A percentile compares a stretch with the other conserved stretches of the same genome.
phyloP scores from a whole-genome alignment of 495 filamentous ascomycete genomes.

The Aspergillus sclerotiicarbonarius region DNA sequence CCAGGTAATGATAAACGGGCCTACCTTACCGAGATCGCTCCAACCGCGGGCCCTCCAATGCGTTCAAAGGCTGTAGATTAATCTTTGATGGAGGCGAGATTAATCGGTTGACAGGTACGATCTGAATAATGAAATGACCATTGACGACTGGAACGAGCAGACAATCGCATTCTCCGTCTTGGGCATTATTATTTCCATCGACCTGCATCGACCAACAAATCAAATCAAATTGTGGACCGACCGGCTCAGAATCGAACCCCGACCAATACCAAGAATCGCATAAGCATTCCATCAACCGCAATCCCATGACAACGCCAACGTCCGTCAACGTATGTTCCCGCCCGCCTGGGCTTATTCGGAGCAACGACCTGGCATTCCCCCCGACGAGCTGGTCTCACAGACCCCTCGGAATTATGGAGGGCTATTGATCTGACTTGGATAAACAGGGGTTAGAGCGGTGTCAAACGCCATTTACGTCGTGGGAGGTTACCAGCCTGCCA shows the following conservation, averaged over 20 bases:
- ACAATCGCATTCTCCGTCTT: not conserved
- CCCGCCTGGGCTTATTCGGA: not conserved
- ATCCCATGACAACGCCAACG: not conserved
- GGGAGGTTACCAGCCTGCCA: conserved; percentile 21
- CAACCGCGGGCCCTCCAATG: conserved; percentile 12
- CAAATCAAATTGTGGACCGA: too few relatives aligned
- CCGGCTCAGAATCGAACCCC: too few relatives aligned
- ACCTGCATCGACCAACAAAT: too few relatives aligned
- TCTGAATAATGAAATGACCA: conserved; percentile 9
- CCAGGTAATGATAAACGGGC: conserved; percentile 33
- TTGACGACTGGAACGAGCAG: not conserved
- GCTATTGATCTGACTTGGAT: not conserved
- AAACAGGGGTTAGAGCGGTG: conserved; percentile 1
- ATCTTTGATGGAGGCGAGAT: conserved; percentile 4
- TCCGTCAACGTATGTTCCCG: not conserved
- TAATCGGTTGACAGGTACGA: conserved; percentile 16
- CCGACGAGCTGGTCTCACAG: not conserved
- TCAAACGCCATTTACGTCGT: conserved; percentile 15
- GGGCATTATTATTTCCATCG: too few relatives aligned
- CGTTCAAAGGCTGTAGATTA: conserved; percentile 4
- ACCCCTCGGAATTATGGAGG: not conserved
- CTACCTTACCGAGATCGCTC: not conserved
- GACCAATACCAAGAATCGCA: not conserved
- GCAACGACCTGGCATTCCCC: not conserved
- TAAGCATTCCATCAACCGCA: not conserved